Conservation (phyloP, 2,329 filamentous ascomycete genomes). For the Colletotrichum melonis region DNA sequence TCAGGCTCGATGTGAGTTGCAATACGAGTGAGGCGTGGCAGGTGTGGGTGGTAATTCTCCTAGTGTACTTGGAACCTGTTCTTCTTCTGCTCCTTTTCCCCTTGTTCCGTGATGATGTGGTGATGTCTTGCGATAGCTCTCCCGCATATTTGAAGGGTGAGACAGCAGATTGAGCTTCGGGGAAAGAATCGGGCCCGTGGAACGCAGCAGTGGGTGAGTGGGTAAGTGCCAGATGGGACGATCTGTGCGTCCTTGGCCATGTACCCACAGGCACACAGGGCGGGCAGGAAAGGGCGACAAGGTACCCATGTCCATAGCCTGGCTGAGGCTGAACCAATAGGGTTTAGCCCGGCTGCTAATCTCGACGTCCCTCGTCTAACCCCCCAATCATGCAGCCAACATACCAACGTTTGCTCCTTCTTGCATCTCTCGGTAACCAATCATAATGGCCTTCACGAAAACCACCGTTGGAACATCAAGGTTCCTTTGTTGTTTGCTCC, state of each 20-base stretch:
- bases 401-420: conserved; percentile 18
- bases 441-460: background rate
- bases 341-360: conserved; percentile 30
- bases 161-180: conserved; percentile 6
- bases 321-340: conserved; percentile 26
- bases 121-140: conserved; percentile 3
- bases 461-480: background rate
- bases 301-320: background rate
- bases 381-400: background rate
- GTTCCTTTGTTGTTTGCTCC: conserved; percentile 13
- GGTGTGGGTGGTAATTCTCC: background rate
- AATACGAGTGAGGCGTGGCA: conserved; percentile 12
- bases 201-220: too few species aligned
- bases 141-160: background rate
- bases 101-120: background rate
- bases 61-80: background rate
- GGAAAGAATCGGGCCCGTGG: background rate
- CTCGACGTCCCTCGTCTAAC: conserved; percentile 25
- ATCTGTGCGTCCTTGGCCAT: background rate
- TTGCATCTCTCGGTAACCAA: conserved; percentile 32
- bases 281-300: background rate
- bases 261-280: too few species aligned
- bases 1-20: background rate
- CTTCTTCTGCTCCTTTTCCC: background rate
- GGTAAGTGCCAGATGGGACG: background rate